Conservation (phyloP, 1,284 basidiomycete genomes). For the Cryptococcus maquisensis region DNA sequence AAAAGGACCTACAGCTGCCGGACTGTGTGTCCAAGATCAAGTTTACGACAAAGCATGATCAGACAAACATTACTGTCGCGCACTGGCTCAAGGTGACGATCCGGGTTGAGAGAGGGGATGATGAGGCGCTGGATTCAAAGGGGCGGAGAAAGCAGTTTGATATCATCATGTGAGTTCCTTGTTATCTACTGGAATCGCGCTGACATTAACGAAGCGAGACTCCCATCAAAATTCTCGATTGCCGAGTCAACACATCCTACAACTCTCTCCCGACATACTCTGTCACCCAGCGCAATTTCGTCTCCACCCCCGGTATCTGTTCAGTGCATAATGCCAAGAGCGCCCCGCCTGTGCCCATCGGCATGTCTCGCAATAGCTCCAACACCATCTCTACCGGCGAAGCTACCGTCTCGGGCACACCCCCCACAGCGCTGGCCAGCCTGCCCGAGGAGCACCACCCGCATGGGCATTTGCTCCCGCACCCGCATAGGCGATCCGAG, state of each 20-base stretch:
- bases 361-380: not conserved
- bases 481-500: not conserved
- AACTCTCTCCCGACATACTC: slow-evolving; percentile 62
- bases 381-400: not conserved
- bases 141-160: slow-evolving; percentile 76
- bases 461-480: not conserved
- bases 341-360: slow-evolving; percentile 1
- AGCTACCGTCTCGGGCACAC: not conserved
- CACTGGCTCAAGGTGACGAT: slow-evolving; percentile 81
- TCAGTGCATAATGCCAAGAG: slow-evolving; percentile 27
- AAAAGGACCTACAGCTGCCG: slow-evolving; percentile 48
- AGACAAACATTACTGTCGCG: slow-evolving; percentile 71
- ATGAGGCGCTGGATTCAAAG: slow-evolving; percentile 60
- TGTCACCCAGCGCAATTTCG: slow-evolving; percentile 15
- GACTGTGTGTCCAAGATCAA: slow-evolving; percentile 57
- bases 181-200: not conserved
- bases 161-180: slow-evolving; percentile 63
- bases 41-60: slow-evolving; percentile 77
- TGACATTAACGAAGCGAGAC: slow-evolving; percentile 38
- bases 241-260: slow-evolving; percentile 73
- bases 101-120: slow-evolving; percentile 76
- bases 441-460: not conserved
- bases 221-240: slow-evolving; percentile 52
- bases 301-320: slow-evolving; percentile 24
- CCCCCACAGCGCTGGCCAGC: not conserved